Base-by-base conservation (phyloP, 768 basidiomycete genomes). In the Leccinum rimulosum region DNA sequence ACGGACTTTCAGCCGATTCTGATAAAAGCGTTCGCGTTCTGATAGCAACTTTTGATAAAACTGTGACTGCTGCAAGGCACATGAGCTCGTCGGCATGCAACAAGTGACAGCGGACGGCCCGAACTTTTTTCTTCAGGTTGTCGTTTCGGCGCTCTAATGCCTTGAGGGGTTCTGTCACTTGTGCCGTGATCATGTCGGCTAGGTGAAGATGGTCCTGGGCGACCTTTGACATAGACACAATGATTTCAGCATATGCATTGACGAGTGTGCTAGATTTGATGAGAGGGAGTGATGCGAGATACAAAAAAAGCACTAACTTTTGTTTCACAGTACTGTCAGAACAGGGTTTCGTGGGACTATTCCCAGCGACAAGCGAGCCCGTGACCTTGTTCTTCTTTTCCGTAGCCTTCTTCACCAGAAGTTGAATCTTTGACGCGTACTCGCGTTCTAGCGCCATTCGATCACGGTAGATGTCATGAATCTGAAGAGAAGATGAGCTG, bases 381-480 rank as follows among this genome's bases (percentile, higher is more conserved):
- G 82, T 82, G 57, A 78, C 78, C 73, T 83, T 89, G 49, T 73
- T 74, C 72, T 88, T 89, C 80, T 85, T 89, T 48, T 93, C 92
- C 10, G 77, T 73, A 1, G 86, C 85, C 68, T 86, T 91, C 71
- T 81, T 85, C 8, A 80, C 79, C 33, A 94, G 71, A 15, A 77
- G 71, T 66, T 87, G 85, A 10, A 94, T 77, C 68, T 89, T 92
- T 27, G 73, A 69, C 0, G 90, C 88, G 68, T 91, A 93, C 69
- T 94, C 91, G 54, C 87, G 84, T 71, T 94, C 92, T 11, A 93
- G 75, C 7, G 77, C 80, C 10, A 76, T 84, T 49, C 86, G 82
- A 53, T 87, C 87, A 47, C 77, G 76, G 67, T 90, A 87, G 52
- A 93, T 64, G 49, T 93, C 90, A 58, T 88, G 84, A 55, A 89